These are phyloP conservation scores for Psilocybe cubensis DNA, from an alignment of 768 basidiomycete species.

Conservation along the genomic window DNA sequence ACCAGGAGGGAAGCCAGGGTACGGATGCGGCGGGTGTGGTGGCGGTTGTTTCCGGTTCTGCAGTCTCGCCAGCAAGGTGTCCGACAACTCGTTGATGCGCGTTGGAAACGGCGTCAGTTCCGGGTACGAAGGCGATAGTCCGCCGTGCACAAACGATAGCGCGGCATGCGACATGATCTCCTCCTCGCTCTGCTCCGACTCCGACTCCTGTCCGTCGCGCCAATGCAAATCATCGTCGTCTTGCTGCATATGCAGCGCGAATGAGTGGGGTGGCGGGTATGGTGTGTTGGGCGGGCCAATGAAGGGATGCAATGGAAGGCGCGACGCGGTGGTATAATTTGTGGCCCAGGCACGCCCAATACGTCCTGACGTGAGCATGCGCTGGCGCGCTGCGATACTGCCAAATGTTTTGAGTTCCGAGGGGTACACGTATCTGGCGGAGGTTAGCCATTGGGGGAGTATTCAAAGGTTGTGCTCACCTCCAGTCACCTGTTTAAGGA, in stretches of 20 bases:
- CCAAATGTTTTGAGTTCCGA: conserved; percentile 87
- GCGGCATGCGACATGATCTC: conserved; percentile 63
- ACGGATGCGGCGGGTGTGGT: conserved; percentile 82
- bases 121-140: conserved; percentile 77
- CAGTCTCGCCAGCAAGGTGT: conserved; percentile 70
- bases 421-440: conserved; percentile 76
- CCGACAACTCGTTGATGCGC: conserved; percentile 77
- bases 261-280: conserved; percentile 40
- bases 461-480: conserved; percentile 33
- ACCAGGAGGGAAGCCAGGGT: conserved; percentile 67
- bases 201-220: neutral
- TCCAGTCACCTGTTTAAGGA: conserved; percentile 75
- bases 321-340: conserved; percentile 83
- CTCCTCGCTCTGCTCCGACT: neutral
- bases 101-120: conserved; percentile 83
- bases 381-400: conserved; percentile 67
- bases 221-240: conserved; percentile 24
- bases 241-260: conserved; percentile 32
- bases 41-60: conserved; percentile 68
- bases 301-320: conserved; percentile 78
- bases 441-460: neutral
- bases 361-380: conserved; percentile 72
- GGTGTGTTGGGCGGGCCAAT: conserved; percentile 71
- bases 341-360: conserved; percentile 83
- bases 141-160: conserved; percentile 93